Evolutionary conservation across 2,329 filamentous ascomycete genomes (phyloP).

Genomic region (Beauveria sp.): DNA sequence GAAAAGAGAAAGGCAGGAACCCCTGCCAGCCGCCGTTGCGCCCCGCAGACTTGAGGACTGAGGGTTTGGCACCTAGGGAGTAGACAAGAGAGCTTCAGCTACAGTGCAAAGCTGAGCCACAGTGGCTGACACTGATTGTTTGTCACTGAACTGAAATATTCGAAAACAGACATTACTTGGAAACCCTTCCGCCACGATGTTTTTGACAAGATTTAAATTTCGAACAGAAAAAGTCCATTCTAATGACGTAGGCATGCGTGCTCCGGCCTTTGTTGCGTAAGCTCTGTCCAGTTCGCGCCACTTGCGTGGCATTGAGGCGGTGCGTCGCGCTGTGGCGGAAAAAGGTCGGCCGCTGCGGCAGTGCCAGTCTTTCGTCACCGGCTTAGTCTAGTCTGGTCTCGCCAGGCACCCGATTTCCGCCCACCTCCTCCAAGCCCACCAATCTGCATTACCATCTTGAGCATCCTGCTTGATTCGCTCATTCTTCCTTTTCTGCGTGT

Average conservation of each 20-base stretch:
- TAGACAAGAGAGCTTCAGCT: neutral
- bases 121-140: neutral
- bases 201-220: neutral
- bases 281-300: slow-evolving; percentile 5
- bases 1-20: neutral
- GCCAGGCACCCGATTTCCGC: slow-evolving; percentile 10
- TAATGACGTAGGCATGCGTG: neutral
- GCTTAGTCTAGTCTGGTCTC: neutral
- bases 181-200: no score
- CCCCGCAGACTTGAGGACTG: no score
- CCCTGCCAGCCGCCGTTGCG: neutral
- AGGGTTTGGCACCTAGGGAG: no score
- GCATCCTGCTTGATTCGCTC: neutral
- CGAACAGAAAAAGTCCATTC: neutral
- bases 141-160: no score
- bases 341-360: slow-evolving; percentile 5
- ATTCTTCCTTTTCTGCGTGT: neutral
- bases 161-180: no score
- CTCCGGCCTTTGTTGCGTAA: slow-evolving; percentile 3
- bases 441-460: slow-evolving; percentile 4
- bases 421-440: slow-evolving; percentile 7
- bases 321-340: slow-evolving; percentile 8
- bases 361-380: slow-evolving; percentile 10
- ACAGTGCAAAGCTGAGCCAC: neutral
- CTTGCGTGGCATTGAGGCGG: slow-evolving; percentile 12